phyloP scores from a whole-genome alignment of 2,329 filamentous ascomycete genomes.

The Dryadomyces quercus-mongolicae region DNA sequence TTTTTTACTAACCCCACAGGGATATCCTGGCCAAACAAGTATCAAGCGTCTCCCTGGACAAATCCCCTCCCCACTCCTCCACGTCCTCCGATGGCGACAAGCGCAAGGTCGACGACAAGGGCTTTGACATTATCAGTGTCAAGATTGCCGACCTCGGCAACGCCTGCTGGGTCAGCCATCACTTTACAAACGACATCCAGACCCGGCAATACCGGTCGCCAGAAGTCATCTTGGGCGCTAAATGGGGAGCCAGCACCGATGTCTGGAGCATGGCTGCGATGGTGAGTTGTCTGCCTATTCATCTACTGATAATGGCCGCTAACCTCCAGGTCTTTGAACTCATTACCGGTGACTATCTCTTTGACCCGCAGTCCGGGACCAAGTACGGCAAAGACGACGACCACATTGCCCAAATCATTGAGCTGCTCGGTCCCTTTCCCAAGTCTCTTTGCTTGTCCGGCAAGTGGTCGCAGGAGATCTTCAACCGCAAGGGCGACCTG shows the following conservation, averaged over 20 bases:
- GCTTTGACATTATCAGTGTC: conserved; percentile 76
- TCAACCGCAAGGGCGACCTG: conserved; percentile 93
- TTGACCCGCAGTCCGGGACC: conserved; percentile 94
- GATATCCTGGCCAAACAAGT: conserved; percentile 88
- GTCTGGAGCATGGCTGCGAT: conserved; percentile 99
- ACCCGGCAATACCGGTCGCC: conserved; percentile 94
- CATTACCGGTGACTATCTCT: conserved; percentile 96
- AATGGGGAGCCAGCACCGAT: conserved; percentile 99
- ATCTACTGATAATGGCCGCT: too few relatives aligned
- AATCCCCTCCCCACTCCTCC: conserved; percentile 22
- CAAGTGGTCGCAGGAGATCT: conserved; percentile 98
- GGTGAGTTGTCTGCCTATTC: conserved; percentile 42
- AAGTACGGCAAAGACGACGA: conserved; percentile 99
- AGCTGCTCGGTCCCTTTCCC: conserved; percentile 85
- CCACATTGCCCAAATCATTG: conserved; percentile 97
- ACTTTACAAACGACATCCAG: conserved; percentile 99
- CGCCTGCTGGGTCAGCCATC: conserved; percentile 96
- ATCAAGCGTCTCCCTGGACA: conserved; percentile 87
- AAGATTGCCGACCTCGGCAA: conserved; percentile 98
- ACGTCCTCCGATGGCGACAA: conserved; percentile 39
- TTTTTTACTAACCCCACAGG: conserved; percentile 28
- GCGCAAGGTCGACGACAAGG: conserved; percentile 43
- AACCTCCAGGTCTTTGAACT: conserved; percentile 76
- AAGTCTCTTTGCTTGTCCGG: conserved; percentile 84
- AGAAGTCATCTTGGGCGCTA: conserved; percentile 89